These are phyloP conservation scores for Elsinoe ampelina DNA, from an alignment of 2,329 filamentous ascomycete species.

Conservation along the genomic window DNA sequence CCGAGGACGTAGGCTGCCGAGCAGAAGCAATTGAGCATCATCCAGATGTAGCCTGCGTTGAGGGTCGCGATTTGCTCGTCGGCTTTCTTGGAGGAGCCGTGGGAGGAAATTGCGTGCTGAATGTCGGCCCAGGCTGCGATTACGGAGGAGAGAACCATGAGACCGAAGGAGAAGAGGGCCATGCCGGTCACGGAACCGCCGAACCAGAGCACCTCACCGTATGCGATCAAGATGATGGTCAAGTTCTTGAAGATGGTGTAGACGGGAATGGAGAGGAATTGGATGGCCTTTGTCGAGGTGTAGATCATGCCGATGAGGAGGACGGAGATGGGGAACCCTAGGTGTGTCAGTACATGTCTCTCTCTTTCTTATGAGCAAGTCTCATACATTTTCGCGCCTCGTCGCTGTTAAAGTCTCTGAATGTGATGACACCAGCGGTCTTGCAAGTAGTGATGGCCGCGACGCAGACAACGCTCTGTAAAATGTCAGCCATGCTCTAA, in stretches of 20 bases:
- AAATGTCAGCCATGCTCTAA: neutral
- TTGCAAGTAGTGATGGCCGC: constrained; percentile 76
- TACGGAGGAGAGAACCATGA: constrained; percentile 93
- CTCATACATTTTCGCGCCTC: constrained; percentile 85
- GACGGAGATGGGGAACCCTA: constrained; percentile 92
- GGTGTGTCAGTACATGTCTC: constrained; percentile 6
- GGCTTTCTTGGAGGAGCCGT: constrained; percentile 39
- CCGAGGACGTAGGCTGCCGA: constrained; percentile 79
- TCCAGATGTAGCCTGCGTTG: constrained; percentile 95
- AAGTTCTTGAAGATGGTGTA: constrained; percentile 99
- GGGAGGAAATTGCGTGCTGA: constrained; percentile 57
- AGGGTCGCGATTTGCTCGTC: constrained; percentile 74
- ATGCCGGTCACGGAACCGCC: constrained; percentile 82
- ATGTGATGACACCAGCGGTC: constrained; percentile 69
- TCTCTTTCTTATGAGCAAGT: neutral
- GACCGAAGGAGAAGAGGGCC: constrained; percentile 82
- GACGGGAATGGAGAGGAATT: constrained; percentile 93
- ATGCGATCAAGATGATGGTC: constrained; percentile 97
- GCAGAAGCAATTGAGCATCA: constrained; percentile 94
- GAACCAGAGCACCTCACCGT: constrained; percentile 97
- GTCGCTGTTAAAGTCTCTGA: constrained; percentile 71
- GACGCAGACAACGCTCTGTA: constrained; percentile 80
- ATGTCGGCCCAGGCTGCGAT: constrained; percentile 98
- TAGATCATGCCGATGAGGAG: constrained; percentile 99
- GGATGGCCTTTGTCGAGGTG: constrained; percentile 88